phyloP scores from a whole-genome alignment of 352 stramenopile species.

The Pythium myriotylum region DNA sequence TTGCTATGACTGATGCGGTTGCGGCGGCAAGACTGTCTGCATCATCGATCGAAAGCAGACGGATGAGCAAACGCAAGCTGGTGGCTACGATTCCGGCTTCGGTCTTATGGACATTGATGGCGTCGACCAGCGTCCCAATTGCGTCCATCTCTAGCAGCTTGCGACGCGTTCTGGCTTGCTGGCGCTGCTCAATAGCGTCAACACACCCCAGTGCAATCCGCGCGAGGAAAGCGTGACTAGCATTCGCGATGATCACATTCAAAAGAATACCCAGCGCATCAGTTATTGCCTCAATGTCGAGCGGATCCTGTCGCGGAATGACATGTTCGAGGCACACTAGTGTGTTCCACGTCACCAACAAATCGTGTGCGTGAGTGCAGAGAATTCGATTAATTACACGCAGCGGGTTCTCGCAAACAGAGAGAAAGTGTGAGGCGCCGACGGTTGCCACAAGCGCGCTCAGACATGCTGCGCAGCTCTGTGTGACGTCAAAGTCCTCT shows the following conservation, averaged over 20 bases:
- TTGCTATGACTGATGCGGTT: conserved; percentile 4
- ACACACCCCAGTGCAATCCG: conserved; percentile 4
- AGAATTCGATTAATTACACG: conserved; percentile 7
- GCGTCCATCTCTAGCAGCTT: conserved; percentile 14
- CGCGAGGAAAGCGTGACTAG: conserved; percentile 22
- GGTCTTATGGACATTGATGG: not conserved
- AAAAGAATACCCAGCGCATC: conserved; percentile 6
- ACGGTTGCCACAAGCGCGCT: conserved; percentile 9
- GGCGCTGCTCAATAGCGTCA: conserved; percentile 9
- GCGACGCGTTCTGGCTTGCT: not conserved
- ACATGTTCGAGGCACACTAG: conserved; percentile 11
- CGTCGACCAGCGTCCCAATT: conserved; percentile 7
- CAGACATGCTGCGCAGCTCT: conserved; percentile 19
- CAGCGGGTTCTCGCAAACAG: not conserved
- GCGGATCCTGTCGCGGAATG: not conserved
- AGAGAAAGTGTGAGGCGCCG: not conserved
- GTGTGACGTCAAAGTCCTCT: conserved; percentile 27
- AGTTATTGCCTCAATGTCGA: not conserved
- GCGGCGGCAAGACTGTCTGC: conserved; percentile 1
- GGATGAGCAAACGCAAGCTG: conserved; percentile 13
- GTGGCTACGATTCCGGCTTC: conserved; percentile 8
- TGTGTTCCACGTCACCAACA: conserved; percentile 12
- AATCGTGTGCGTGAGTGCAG: conserved; percentile 18
- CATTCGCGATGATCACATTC: conserved; percentile 7
- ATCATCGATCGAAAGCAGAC: conserved; percentile 8